phyloP scores from a whole-genome alignment of 176 grass and related monocot species.

The Pontederia paniculata region DNA sequence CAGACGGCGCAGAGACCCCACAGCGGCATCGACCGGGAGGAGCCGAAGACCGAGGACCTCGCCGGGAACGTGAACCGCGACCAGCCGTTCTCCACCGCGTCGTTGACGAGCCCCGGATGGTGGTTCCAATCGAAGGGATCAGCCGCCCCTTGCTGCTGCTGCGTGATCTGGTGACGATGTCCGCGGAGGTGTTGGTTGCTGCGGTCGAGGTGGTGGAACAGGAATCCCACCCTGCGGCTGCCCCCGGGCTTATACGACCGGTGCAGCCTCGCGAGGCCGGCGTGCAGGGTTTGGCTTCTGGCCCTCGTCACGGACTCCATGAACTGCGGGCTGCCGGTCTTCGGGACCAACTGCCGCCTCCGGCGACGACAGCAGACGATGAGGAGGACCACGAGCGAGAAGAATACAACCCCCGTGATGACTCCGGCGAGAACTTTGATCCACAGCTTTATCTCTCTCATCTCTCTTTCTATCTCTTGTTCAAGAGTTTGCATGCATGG shows the following conservation, averaged over 20 bases:
- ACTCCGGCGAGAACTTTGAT: conserved; percentile 24
- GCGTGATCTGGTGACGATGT: conserved; percentile 1
- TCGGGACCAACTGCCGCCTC: conserved; percentile 17
- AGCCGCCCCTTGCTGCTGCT: conserved; percentile 6
- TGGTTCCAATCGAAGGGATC: conserved; percentile 52
- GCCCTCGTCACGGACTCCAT: not conserved
- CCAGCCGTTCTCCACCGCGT: conserved; percentile 89
- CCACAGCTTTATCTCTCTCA: conserved; percentile 27
- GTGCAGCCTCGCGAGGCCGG: conserved; percentile 31
- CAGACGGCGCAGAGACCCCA: conserved; percentile 36
- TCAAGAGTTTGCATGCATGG: no score
- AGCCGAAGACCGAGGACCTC: conserved; percentile 17
- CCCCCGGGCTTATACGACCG: conserved; percentile 25
- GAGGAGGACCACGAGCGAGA: conserved; percentile 11
- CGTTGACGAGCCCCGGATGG: conserved; percentile 55
- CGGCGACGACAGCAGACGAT: not conserved
- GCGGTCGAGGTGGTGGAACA: conserved; percentile 53
- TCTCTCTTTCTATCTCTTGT: no score
- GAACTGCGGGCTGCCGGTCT: not conserved
- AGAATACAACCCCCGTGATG: conserved; percentile 18
- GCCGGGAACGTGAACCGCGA: conserved; percentile 56
- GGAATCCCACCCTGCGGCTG: conserved; percentile 31
- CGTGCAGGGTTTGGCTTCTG: conserved; percentile 11
- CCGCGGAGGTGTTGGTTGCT: conserved; percentile 19
- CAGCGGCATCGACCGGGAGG: conserved; percentile 17